Percentiles rank a stretch among this genome's conserved stretches.
Conservation (phyloP, 2,329 filamentous ascomycete genomes). For the Colletotrichum sp. region DNA sequence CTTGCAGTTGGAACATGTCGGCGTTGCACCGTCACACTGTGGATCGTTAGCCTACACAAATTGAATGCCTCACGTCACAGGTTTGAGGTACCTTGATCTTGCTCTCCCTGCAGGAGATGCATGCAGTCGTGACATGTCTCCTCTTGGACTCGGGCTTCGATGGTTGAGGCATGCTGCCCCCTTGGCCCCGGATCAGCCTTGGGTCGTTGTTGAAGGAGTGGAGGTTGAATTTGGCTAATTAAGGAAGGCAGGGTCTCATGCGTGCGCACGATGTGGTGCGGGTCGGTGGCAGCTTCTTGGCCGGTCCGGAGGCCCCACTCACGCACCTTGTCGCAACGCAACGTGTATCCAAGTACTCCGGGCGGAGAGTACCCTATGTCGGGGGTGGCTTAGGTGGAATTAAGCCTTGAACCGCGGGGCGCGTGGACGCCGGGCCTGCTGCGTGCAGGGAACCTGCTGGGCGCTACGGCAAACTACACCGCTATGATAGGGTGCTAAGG, state of each 20-base stretch:
- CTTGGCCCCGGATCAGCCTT: neutral
- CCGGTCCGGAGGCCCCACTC: neutral
- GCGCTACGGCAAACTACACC: neutral
- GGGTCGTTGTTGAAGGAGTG: neutral
- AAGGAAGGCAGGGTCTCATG: neutral
- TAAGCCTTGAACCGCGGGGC: neutral
- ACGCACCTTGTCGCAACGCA: neutral
- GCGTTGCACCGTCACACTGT: conserved; percentile 6
- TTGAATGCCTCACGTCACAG: too few species aligned
- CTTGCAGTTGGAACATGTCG: conserved; percentile 3
- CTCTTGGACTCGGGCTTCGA: conserved; percentile 20
- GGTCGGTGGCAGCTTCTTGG: neutral
- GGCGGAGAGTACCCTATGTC: neutral
- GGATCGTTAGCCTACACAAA: neutral
- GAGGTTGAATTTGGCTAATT: neutral
- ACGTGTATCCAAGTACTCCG: neutral
- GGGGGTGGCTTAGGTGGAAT: neutral
- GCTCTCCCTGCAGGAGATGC: conserved; percentile 47
- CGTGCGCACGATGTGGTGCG: neutral
- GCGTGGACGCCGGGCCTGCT: neutral
- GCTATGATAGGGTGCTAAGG: neutral
- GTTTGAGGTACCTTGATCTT: conserved; percentile 40
- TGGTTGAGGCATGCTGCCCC: neutral
- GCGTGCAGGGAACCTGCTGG: neutral
- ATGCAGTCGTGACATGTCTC: conserved; percentile 48